Percentiles rank a stretch among this genome's conserved stretches.
phyloP scores from a whole-genome alignment of 2,329 filamentous ascomycete genomes.

The Rhynchosporium secalis region DNA sequence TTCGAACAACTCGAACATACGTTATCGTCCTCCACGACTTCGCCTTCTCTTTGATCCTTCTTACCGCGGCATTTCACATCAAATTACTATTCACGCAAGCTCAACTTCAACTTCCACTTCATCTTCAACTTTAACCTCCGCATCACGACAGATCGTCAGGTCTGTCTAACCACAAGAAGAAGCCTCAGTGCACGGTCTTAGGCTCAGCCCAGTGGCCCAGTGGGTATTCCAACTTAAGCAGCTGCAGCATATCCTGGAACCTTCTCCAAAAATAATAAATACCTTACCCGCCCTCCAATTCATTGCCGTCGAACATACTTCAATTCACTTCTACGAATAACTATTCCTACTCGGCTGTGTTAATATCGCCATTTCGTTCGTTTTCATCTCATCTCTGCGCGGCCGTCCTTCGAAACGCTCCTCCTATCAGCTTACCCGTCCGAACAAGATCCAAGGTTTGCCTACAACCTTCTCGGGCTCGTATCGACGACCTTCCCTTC shows the following conservation, averaged over 20 bases:
- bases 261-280: conserved; percentile 16
- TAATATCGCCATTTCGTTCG: background rate
- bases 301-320: background rate
- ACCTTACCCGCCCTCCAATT: conserved; percentile 18
- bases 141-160: conserved; percentile 14
- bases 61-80: background rate
- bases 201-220: conserved; percentile 28
- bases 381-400: background rate
- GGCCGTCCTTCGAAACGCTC: background rate
- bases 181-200: conserved; percentile 19
- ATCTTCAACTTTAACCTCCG: conserved; percentile 1
- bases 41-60: background rate
- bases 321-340: too few species aligned
- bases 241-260: background rate
- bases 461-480: conserved; percentile 29
- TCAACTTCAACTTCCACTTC: background rate
- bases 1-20: background rate
- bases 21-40: background rate
- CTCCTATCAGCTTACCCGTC: conserved; percentile 29
- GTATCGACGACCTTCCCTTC: conserved; percentile 30
- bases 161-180: conserved; percentile 17
- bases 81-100: background rate
- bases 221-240: background rate
- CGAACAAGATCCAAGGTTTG: conserved; percentile 14
- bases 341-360: background rate